Conservation (phyloP, 2,329 filamentous ascomycete genomes). For the Fusarium abutilonis region DNA sequence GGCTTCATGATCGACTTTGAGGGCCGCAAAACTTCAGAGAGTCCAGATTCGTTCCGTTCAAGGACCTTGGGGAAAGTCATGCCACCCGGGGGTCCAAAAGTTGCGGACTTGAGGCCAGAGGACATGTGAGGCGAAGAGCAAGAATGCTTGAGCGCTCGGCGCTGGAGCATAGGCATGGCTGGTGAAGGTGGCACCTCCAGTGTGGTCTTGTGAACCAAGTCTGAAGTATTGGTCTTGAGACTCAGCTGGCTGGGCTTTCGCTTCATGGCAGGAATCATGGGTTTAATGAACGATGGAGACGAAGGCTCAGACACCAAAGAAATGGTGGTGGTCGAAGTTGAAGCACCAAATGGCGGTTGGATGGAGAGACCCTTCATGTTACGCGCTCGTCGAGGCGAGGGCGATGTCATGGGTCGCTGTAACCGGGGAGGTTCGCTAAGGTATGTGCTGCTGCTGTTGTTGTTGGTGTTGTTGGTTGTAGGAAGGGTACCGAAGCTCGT, state of each 20-base stretch:
- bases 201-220: slow-evolving; percentile 59
- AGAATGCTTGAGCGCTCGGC: slow-evolving; percentile 72
- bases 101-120: slow-evolving; percentile 66
- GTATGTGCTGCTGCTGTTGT: slow-evolving; percentile 33
- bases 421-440: slow-evolving; percentile 56
- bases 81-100: slow-evolving; percentile 68
- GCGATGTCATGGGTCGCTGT: slow-evolving; percentile 72
- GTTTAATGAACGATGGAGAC: slow-evolving; percentile 83
- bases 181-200: slow-evolving; percentile 67
- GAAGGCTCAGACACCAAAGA: slow-evolving; percentile 71
- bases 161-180: slow-evolving; percentile 66
- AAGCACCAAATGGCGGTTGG: slow-evolving; percentile 65
- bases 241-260: slow-evolving; percentile 82
- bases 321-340: slow-evolving; percentile 58
- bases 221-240: slow-evolving; percentile 74
- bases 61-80: slow-evolving; percentile 72
- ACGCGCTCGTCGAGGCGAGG: slow-evolving; percentile 75
- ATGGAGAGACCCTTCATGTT: slow-evolving; percentile 88
- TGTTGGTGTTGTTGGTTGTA: slow-evolving; percentile 13
- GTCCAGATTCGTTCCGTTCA: slow-evolving; percentile 67
- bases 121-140: slow-evolving; percentile 75
- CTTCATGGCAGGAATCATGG: slow-evolving; percentile 74
- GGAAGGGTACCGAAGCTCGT: slow-evolving; percentile 63
- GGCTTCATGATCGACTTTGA: slow-evolving; percentile 55
- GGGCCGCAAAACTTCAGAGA: slow-evolving; percentile 67